These are phyloP conservation scores for Suhomyces kunorum DNA, from an alignment of 1,139 yeast genomes.

Conservation along the genomic window DNA sequence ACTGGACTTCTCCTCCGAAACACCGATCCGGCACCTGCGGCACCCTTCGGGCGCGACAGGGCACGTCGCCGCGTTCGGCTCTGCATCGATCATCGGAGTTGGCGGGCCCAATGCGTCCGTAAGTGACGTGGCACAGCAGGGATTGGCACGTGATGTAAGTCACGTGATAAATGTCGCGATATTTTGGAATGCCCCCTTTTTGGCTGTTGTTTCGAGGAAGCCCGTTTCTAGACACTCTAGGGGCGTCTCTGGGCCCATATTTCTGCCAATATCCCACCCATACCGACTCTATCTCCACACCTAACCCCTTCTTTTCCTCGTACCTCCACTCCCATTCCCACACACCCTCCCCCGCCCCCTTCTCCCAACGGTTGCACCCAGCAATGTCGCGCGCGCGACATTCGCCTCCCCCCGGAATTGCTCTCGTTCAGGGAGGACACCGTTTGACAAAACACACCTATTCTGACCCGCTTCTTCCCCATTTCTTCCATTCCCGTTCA, in stretches of 20 bases:
- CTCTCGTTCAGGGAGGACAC: conserved; percentile 5
- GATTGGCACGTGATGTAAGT: neutral
- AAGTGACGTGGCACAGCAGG: neutral
- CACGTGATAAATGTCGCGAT: conserved; percentile 8
- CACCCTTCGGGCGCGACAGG: no score
- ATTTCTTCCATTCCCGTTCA: neutral
- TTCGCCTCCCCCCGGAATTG: conserved; percentile 8
- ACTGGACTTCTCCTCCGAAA: no score
- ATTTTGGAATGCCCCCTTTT: conserved; percentile 10
- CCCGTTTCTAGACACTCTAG: no score
- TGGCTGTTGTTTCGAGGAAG: no score
- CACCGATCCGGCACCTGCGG: no score
- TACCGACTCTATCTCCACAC: neutral
- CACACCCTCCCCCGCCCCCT: neutral
- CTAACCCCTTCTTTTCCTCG: no score
- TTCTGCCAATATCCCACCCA: no score
- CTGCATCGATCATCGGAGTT: conserved; percentile 2
- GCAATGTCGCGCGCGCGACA: conserved; percentile 10
- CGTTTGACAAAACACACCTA: neutral
- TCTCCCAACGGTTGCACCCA: no score
- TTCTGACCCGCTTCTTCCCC: neutral
- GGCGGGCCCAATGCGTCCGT: neutral
- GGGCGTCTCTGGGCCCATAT: no score
- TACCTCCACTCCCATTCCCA: neutral
- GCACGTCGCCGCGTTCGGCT: neutral